Evolutionary conservation across 2,329 filamentous ascomycete genomes (phyloP).

Genomic region (Aspergillus tubingensis): DNA sequence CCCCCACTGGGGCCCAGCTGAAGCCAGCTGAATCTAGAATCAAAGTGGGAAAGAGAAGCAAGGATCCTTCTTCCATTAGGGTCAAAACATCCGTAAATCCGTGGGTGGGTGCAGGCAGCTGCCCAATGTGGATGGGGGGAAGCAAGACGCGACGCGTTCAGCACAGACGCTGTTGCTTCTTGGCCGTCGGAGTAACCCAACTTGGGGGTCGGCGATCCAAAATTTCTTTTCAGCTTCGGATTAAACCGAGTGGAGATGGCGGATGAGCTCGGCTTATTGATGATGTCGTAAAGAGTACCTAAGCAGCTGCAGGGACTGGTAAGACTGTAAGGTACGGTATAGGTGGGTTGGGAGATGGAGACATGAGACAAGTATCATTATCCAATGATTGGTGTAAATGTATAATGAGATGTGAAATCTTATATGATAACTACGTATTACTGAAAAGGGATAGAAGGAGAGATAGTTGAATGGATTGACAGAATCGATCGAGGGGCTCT

Average conservation of each 20-base stretch:
- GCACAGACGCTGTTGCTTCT: background rate
- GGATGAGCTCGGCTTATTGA: constrained; percentile 6
- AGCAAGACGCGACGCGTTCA: constrained; percentile 5
- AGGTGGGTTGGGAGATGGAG: background rate
- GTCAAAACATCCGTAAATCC: constrained; percentile 18
- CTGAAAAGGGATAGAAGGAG: background rate
- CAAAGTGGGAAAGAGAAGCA: background rate
- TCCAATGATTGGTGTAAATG: no score
- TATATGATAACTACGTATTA: no score
- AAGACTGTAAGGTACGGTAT: background rate
- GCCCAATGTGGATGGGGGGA: background rate
- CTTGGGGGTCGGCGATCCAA: background rate
- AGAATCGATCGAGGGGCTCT: background rate
- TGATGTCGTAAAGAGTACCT: constrained; percentile 2
- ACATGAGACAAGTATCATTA: background rate
- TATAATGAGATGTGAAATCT: no score
- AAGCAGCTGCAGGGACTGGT: background rate
- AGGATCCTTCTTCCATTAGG: background rate
- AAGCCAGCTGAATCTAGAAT: background rate
- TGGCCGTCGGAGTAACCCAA: background rate
- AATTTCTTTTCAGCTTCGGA: constrained; percentile 1
- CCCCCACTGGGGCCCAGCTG: background rate
- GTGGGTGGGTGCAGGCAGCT: constrained; percentile 3
- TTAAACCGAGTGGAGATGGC: constrained; percentile 4
- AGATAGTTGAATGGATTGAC: background rate